Evolutionary conservation across 306 rosid genomes (phyloP).

Genomic region (Cucumis cinereus): DNA sequence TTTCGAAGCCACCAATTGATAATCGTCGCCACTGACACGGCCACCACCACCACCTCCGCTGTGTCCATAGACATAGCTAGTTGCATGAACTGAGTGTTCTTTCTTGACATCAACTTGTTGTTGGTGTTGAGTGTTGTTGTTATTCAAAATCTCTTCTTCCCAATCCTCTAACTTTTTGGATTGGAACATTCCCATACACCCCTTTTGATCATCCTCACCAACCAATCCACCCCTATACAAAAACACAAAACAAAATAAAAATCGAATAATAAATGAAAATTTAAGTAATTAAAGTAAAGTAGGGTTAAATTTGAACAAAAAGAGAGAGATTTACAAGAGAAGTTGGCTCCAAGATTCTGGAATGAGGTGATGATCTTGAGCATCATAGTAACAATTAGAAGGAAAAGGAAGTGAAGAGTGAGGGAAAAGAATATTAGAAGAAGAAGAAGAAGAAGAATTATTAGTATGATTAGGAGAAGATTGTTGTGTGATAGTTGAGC

Average conservation of each 20-base stretch:
- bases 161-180: constrained; percentile 52
- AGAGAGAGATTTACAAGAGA: constrained; percentile 43
- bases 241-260: not conserved
- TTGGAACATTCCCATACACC: constrained; percentile 34
- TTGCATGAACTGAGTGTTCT: constrained; percentile 21
- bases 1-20: constrained; percentile 12
- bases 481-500: constrained; percentile 24
- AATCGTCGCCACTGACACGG: not conserved
- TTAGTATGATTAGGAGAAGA: constrained; percentile 4
- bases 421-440: constrained; percentile 23
- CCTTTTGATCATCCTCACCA: constrained; percentile 50
- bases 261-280: not conserved
- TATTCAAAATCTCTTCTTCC: constrained; percentile 41
- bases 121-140: not conserved
- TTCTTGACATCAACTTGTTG: constrained; percentile 48
- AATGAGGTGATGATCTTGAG: constrained; percentile 36
- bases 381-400: constrained; percentile 48
- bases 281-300: not conserved
- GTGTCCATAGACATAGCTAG: constrained; percentile 43
- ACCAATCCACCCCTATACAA: constrained; percentile 51
- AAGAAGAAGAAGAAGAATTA: not conserved
- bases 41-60: not conserved
- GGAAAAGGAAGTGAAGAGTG: constrained; percentile 29
- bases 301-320: not conserved
- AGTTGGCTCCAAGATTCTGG: constrained; percentile 93